Conservation (phyloP, 108 stramenopile genomes). For the Aurantiochytrium sp. region DNA sequence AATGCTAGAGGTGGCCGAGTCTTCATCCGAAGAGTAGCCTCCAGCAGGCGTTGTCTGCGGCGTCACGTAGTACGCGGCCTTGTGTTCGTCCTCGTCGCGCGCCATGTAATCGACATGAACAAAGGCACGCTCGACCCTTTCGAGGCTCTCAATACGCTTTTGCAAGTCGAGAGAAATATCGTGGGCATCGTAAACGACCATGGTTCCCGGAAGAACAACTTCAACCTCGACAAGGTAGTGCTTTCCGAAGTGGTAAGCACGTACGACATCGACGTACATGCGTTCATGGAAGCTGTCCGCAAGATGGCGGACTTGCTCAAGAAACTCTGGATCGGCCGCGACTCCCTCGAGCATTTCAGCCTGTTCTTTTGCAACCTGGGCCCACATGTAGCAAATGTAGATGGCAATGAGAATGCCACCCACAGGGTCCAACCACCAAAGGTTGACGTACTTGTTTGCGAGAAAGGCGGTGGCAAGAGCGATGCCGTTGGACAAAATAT, state of each 20-base stretch:
- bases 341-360: constrained; percentile 79
- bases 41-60: not conserved
- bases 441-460: constrained; percentile 42
- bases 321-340: constrained; percentile 71
- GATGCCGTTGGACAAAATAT: constrained; percentile 70
- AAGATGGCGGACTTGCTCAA: constrained; percentile 68
- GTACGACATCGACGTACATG: constrained; percentile 68
- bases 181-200: constrained; percentile 69
- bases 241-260: constrained; percentile 89
- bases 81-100: constrained; percentile 82
- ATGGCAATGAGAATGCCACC: constrained; percentile 79
- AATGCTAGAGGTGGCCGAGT: not conserved
- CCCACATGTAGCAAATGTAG: constrained; percentile 83
- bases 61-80: constrained; percentile 8
- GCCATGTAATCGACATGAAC: constrained; percentile 87
- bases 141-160: constrained; percentile 76
- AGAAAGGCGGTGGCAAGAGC: constrained; percentile 69
- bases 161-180: constrained; percentile 89
- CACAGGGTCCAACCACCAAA: constrained; percentile 77
- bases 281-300: constrained; percentile 68
- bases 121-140: constrained; percentile 87
- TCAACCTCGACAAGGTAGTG: constrained; percentile 87
- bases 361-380: constrained; percentile 75
- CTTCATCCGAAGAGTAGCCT: not conserved
- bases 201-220: constrained; percentile 72